A percentile compares a stretch with the other conserved stretches of the same genome.
Evolutionary conservation across 768 basidiomycete species (phyloP).

Genomic region (Suillus spraguei): DNA sequence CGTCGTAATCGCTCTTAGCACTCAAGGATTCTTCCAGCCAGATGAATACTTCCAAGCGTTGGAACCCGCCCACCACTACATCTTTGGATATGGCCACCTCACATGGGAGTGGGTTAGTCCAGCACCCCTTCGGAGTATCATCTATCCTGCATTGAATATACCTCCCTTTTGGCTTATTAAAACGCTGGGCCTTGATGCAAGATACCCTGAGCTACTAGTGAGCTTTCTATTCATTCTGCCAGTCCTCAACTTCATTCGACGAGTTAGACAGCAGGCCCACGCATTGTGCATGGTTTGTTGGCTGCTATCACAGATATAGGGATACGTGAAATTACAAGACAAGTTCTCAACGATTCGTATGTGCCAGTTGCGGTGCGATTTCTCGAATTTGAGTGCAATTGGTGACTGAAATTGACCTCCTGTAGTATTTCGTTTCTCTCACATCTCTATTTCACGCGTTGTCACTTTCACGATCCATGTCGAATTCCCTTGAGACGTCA

Average conservation of each 20-base stretch:
- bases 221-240: constrained; percentile 28
- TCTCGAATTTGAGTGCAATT: background rate
- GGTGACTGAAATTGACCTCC: constrained; percentile 6
- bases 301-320: constrained; percentile 84
- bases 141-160: constrained; percentile 82
- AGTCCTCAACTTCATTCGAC: constrained; percentile 9
- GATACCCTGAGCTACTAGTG: constrained; percentile 59
- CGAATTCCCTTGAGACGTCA: constrained; percentile 91
- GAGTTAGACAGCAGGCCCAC: constrained; percentile 70
- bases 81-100: constrained; percentile 89
- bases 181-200: constrained; percentile 49
- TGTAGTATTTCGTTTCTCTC: constrained; percentile 76
- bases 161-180: constrained; percentile 78
- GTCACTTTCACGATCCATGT: constrained; percentile 83
- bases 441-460: constrained; percentile 88
- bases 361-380: constrained; percentile 63
- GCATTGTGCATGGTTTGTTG: constrained; percentile 70
- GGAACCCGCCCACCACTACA: constrained; percentile 85
- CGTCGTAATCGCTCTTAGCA: constrained; percentile 63
- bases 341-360: constrained; percentile 59
- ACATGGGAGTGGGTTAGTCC: constrained; percentile 94
- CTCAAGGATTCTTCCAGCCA: constrained; percentile 91
- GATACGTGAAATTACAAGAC: constrained; percentile 60
- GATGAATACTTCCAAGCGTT: constrained; percentile 97
- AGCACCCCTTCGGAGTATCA: constrained; percentile 73